Evolutionary conservation across 1,139 yeast species (phyloP), one percentile per base, ranked within the genome.

Genomic region (Scheffersomyces lignicola): DNA sequence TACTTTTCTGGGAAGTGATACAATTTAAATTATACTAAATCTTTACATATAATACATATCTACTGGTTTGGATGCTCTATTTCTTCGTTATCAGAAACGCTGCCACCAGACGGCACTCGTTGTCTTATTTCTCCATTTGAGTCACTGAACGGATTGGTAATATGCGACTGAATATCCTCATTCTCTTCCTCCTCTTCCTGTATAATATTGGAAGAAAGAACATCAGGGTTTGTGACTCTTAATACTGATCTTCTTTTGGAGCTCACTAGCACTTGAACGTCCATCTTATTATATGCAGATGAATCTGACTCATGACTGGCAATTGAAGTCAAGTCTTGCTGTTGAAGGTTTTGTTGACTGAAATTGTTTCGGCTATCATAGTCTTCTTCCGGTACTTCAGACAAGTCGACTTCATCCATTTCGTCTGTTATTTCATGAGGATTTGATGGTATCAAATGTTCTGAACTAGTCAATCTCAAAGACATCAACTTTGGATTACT

Each of bases 221-320:
- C 29, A 45, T 76, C 81, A 0, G 94, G 94, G 48, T 84, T 84
- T 33, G 80, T 71, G 24, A 84, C 80, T 23, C 83, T 62, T 33
- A 84, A 61, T 32, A 73, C 73, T 1, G 84, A 71, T 37, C 87
- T 60, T 46, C 90, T 65, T 51, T 78, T 78, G n/a, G 85, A 77
- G 38, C 87, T 77, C 7, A 83, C 90, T 42, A 84, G 58, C 7
- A 84, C 84, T 52, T 83, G 92, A 0, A 81, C 90, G 42, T 83
- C 90, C 44, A 83, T 58, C 26, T 72, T 66, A 25, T 66, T 66
- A 41, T 73, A 52, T 3, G 48, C 44, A 14, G 51, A 52, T n/a
- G 53, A 44, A 26, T 57, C 60, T 7, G 53, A 43, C 6, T 25
- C 28, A 25, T 25, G 28, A 15, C 37, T 17, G 11, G 25, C 14